A percentile compares a stretch with the other conserved stretches of the same genome.
Conservation (phyloP, 495 filamentous ascomycete genomes). For the Lophiotrema nucula region DNA sequence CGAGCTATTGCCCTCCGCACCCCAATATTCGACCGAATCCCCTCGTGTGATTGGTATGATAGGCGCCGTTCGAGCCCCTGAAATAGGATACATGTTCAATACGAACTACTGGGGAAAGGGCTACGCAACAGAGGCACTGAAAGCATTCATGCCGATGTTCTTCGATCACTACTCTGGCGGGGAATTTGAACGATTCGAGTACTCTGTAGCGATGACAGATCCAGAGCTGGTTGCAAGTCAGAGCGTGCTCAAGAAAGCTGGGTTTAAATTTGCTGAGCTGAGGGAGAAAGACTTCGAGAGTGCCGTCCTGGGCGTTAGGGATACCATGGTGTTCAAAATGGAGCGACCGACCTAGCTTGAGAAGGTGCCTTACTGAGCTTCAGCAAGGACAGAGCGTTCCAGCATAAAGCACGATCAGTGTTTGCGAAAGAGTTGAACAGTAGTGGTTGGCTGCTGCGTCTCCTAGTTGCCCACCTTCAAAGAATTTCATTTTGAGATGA, state of each 20-base stretch:
- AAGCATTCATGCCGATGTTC: slow-evolving; percentile 33
- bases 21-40: not conserved
- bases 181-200: slow-evolving; percentile 16
- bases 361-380: too few species aligned
- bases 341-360: not conserved
- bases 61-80: slow-evolving; percentile 30
- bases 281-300: slow-evolving; percentile 32
- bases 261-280: slow-evolving; percentile 21
- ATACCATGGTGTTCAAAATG: slow-evolving; percentile 26
- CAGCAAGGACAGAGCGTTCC: too few species aligned
- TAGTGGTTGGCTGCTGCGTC: too few species aligned
- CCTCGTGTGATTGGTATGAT: slow-evolving; percentile 33
- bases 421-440: too few species aligned
- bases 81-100: slow-evolving; percentile 36
- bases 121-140: slow-evolving; percentile 32
- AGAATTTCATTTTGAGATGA: too few species aligned
- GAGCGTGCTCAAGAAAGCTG: slow-evolving; percentile 29
- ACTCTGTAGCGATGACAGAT: slow-evolving; percentile 26
- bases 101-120: slow-evolving; percentile 32
- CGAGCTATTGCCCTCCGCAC: slow-evolving; percentile 29
- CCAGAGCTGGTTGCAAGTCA: slow-evolving; percentile 27
- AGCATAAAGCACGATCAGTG: too few species aligned
- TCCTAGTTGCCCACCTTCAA: too few species aligned
- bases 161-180: slow-evolving; percentile 29
- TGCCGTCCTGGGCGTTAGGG: slow-evolving; percentile 25